Evolutionary conservation across 805 yeast genomes (phyloP).

Genomic region (Saccharomycopsis microspora): DNA sequence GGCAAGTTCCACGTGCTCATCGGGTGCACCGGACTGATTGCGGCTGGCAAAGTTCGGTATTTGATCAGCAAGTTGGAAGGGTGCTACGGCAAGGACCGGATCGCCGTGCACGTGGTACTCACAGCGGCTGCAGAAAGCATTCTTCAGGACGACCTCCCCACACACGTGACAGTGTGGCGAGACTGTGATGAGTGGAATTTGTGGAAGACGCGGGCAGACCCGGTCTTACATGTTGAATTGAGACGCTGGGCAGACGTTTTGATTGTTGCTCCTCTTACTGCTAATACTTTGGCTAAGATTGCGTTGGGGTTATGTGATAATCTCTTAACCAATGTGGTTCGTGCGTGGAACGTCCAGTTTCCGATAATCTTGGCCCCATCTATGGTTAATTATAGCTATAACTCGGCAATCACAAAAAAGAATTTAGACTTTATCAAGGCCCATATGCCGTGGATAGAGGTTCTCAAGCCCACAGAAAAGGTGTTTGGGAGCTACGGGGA

Average conservation of each 20-base stretch:
- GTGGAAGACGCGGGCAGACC: constrained; percentile 79
- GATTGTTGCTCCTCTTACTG: constrained; percentile 88
- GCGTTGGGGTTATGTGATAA: constrained; percentile 90
- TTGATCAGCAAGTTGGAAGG: constrained; percentile 75
- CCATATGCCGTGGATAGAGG: constrained; percentile 92
- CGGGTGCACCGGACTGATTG: constrained; percentile 85
- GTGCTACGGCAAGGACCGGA: constrained; percentile 60
- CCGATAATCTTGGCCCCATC: constrained; percentile 92
- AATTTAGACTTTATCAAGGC: constrained; percentile 69
- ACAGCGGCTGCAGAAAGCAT: constrained; percentile 77
- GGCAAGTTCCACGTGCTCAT: constrained; percentile 76
- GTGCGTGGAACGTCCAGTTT: constrained; percentile 92
- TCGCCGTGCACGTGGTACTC: constrained; percentile 76
- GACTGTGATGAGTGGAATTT: constrained; percentile 90
- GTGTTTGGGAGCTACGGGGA: constrained; percentile 91
- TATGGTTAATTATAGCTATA: constrained; percentile 88
- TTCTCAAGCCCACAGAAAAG: constrained; percentile 90
- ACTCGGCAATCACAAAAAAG: constrained; percentile 76
- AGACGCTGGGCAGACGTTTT: constrained; percentile 95
- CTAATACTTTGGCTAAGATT: constrained; percentile 84
- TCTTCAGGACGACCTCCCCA: constrained; percentile 41
- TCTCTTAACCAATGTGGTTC: constrained; percentile 73
- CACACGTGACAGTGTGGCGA: constrained; percentile 79
- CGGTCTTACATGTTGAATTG: constrained; percentile 87
- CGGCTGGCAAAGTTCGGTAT: constrained; percentile 66